Percentiles rank a stretch among this genome's conserved stretches.
These are phyloP conservation scores for Piper longum DNA, from an alignment of 164 flowering plant species.

Conservation along the genomic window DNA sequence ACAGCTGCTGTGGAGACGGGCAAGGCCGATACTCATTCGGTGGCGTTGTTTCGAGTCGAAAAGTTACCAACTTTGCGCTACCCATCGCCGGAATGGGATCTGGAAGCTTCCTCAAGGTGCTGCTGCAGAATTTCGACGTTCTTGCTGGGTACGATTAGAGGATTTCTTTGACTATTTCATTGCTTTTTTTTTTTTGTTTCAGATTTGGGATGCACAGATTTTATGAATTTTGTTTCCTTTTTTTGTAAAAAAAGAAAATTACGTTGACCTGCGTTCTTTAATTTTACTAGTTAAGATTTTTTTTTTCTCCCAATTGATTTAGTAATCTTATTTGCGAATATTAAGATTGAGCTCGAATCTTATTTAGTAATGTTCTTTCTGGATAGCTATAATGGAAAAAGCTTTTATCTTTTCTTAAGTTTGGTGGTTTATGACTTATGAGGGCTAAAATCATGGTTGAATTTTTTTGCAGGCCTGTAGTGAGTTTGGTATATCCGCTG, in stretches of 20 bases:
- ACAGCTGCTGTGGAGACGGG: no score
- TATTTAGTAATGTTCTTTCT: no score
- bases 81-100: constrained; percentile 31
- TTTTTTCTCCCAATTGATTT: no score
- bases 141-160: constrained; percentile 51
- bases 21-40: no score
- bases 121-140: constrained; percentile 60
- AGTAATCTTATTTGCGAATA: no score
- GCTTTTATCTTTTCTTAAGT: background rate
- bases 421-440: background rate
- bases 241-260: no score
- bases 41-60: no score
- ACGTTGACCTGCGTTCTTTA: no score
- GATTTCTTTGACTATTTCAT: background rate
- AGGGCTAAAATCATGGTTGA: background rate
- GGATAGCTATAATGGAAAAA: background rate
- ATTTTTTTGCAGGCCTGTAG: constrained; percentile 59
- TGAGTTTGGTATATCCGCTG: constrained; percentile 77
- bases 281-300: no score
- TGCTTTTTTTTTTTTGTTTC: background rate
- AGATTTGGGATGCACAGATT: background rate
- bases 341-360: no score
- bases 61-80: background rate
- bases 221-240: background rate
- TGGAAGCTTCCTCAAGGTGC: constrained; percentile 49